A percentile compares a stretch with the other conserved stretches of the same genome.
These are phyloP conservation scores for Diplodia sapinea DNA, from an alignment of 2,329 filamentous ascomycete genomes.

Conservation along the genomic window DNA sequence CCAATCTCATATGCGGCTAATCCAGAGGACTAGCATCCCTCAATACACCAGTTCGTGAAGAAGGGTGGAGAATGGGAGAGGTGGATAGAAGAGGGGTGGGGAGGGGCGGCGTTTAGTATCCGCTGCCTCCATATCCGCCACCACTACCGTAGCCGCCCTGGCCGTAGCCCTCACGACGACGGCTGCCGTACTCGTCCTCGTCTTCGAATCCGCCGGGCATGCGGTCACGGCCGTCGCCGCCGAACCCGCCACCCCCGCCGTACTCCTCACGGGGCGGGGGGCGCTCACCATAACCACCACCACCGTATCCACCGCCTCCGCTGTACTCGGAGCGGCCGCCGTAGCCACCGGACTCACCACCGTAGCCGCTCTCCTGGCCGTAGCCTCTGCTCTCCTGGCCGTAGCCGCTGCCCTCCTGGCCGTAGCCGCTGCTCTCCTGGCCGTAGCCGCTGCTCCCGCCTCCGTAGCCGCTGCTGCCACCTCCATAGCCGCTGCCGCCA, in stretches of 20 bases:
- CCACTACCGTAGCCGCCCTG: neutral
- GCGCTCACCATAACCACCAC: slow-evolving; percentile 26
- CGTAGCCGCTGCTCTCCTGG: slow-evolving; percentile 32
- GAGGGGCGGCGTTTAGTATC: neutral
- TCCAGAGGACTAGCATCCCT: neutral
- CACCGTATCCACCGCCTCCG: slow-evolving; percentile 16
- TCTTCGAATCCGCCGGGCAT: slow-evolving; percentile 30
- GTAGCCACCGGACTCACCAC: slow-evolving; percentile 32
- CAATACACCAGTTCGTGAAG: neutral
- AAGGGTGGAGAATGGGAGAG: neutral
- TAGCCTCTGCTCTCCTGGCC: slow-evolving; percentile 32
- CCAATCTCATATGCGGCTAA: neutral
- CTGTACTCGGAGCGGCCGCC: slow-evolving; percentile 13
- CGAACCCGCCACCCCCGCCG: slow-evolving; percentile 31
- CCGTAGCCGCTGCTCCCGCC: slow-evolving; percentile 31
- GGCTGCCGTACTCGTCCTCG: slow-evolving; percentile 29
- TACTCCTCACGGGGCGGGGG: slow-evolving; percentile 15
- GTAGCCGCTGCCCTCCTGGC: slow-evolving; percentile 29
- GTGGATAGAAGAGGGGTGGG: neutral
- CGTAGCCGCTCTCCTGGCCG: slow-evolving; percentile 28
- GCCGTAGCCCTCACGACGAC: slow-evolving; percentile 17
- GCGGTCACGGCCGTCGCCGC: slow-evolving; percentile 17
- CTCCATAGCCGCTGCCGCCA: neutral
- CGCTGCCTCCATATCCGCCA: neutral
- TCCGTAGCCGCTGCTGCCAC: slow-evolving; percentile 12